phyloP scores from a whole-genome alignment of 352 stramenopile species.

The Pythium phragmiticola region DNA sequence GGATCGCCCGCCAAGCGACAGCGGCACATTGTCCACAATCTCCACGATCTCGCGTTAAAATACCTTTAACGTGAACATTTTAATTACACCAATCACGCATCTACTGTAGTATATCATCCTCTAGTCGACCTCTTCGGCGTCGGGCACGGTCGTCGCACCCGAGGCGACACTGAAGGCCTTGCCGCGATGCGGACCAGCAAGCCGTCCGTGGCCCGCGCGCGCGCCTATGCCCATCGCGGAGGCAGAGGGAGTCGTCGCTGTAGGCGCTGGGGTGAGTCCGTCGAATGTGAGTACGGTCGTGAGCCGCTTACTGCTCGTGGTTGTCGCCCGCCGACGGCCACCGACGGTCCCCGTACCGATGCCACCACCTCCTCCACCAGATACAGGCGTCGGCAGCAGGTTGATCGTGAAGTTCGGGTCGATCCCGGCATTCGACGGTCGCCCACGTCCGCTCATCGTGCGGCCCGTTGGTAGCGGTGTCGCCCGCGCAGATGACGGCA shows the following conservation, averaged over 20 bases:
- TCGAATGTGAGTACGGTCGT: slow-evolving; percentile 15
- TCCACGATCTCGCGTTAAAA: background rate
- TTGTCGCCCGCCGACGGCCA: slow-evolving; percentile 19
- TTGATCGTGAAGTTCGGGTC: background rate
- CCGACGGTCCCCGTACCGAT: no score
- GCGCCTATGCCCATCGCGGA: no score
- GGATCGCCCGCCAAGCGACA: slow-evolving; percentile 12
- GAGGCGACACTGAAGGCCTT: slow-evolving; percentile 25
- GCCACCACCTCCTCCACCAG: no score
- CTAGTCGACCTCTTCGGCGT: slow-evolving; percentile 10
- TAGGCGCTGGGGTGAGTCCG: background rate
- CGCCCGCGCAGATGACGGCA: background rate
- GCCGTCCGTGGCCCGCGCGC: no score
- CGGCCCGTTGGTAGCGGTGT: slow-evolving; percentile 6
- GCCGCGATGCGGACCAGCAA: background rate
- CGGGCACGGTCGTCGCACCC: slow-evolving; percentile 6
- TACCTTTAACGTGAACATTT: background rate
- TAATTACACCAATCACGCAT: background rate
- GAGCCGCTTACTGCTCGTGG: slow-evolving; percentile 17
- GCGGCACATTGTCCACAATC: slow-evolving; percentile 3
- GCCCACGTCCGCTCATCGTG: slow-evolving; percentile 7
- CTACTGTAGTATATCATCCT: background rate
- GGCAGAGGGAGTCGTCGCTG: background rate
- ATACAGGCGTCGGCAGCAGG: slow-evolving; percentile 9
- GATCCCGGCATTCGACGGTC: slow-evolving; percentile 13